Conservation (phyloP, 179 eudicot genomes). For the Amaranthus tricolor region DNA sequence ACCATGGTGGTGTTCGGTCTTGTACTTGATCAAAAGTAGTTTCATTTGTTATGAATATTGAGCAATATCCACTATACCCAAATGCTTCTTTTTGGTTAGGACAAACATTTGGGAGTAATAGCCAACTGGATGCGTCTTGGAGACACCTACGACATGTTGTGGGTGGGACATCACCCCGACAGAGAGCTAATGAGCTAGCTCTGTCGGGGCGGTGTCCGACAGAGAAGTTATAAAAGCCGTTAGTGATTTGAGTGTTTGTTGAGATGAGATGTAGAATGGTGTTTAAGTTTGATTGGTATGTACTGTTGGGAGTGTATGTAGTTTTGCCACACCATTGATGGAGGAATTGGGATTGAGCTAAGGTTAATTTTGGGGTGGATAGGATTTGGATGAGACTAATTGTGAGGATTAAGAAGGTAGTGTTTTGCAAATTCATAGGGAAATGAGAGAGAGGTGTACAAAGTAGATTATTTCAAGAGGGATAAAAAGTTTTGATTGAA, state of each 20-base stretch:
- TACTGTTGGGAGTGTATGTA: conserved; percentile 29
- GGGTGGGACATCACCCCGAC: conserved; percentile 29
- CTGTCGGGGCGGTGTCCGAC: conserved; percentile 24
- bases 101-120: conserved; percentile 21
- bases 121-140: neutral
- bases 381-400: neutral
- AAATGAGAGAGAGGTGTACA: too few relatives aligned
- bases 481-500: too few relatives aligned
- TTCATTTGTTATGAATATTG: conserved; percentile 24
- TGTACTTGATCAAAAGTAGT: conserved; percentile 22
- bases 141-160: conserved; percentile 28
- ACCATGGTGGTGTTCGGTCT: neutral
- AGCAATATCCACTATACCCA: conserved; percentile 32
- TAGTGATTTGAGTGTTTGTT: conserved; percentile 17
- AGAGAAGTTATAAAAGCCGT: conserved; percentile 35
- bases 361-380: neutral
- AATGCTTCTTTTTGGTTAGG: conserved; percentile 34
- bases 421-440: too few relatives aligned
- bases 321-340: conserved; percentile 7
- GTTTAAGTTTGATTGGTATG: conserved; percentile 37
- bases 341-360: conserved; percentile 1
- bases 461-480: too few relatives aligned
- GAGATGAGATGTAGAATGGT: conserved; percentile 30
- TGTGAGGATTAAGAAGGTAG: too few relatives aligned
- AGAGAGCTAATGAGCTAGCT: conserved; percentile 25